Base-by-base conservation (phyloP, 352 stramenopile genomes). In the Blastocystis sp. region DNA sequence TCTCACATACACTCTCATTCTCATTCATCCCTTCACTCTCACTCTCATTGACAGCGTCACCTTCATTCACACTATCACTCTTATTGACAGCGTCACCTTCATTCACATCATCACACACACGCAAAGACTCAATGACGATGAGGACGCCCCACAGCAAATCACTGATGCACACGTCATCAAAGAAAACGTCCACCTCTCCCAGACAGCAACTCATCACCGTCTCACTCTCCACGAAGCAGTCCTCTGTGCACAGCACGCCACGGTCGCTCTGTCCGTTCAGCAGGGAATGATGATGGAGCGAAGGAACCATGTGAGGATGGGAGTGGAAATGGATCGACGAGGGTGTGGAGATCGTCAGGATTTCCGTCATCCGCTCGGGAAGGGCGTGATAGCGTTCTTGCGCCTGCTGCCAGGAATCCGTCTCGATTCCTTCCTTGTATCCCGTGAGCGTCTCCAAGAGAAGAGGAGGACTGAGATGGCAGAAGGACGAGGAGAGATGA, bases 341-440 rank as follows among this genome's bases (percentile, higher is more conserved):
- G 11, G 21, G 66, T n/a, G 14, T 71, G 6, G 64, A 71, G 38
- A 71, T 71, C 64, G 64, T 9, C 3, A 84, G 7, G 19, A 84
- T n/a, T 45, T 68, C 52, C 9, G 57, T 69, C 57, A 68, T 48
- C 3, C 57, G 40, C n/a, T 17, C 2, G n/a, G 59, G 38, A 11
- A 84, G 54, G 0, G 34, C 14, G 3, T 34, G 4, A 28, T 69
- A 84, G 10, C 74, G 74, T 3, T 69, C 28, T 10, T 57, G 40
- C 11, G 74, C 74, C 21, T 38, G 38, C 24, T 70, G 21, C 74
- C 74, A 84, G 2, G 74, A 68, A 28, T 66, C 42, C n/a, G 60
- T 68, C 24, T 66, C 48, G 4, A 70, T 54, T 24, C n/a, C 24
- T 38, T 54, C 54, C 2, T 69, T 14, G 57, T 64, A 64, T 64